Conservation (phyloP, 2,329 filamentous ascomycete species). For the Curvularia lunata region DNA sequence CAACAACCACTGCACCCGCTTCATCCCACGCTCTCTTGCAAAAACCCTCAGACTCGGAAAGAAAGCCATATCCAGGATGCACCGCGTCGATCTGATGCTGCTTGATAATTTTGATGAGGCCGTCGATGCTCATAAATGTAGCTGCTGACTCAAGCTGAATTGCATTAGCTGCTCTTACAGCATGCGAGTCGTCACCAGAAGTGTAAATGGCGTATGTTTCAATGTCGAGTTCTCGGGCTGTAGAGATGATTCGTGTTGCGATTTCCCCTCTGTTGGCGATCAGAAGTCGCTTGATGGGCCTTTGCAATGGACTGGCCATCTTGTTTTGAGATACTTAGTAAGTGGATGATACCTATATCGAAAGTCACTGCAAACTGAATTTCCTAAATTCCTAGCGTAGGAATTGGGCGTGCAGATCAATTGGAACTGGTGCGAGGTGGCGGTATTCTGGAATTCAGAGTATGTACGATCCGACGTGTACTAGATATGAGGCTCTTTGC, state of each 20-base stretch:
- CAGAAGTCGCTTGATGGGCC: constrained; percentile 58
- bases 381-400: too few species aligned
- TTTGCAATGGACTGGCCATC: constrained; percentile 34
- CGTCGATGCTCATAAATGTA: constrained; percentile 60
- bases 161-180: constrained; percentile 58
- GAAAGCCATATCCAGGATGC: constrained; percentile 69
- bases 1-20: constrained; percentile 57
- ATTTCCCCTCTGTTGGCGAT: constrained; percentile 69
- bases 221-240: constrained; percentile 64
- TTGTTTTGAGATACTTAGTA: neutral
- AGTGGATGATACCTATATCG: neutral
- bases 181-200: constrained; percentile 62
- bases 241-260: constrained; percentile 64
- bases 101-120: constrained; percentile 56
- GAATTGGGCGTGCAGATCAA: neutral
- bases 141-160: constrained; percentile 59
- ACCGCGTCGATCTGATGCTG: constrained; percentile 61
- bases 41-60: constrained; percentile 63
- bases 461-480: neutral
- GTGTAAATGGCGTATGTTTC: constrained; percentile 65
- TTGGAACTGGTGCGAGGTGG: neutral
- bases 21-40: constrained; percentile 58
- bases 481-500: neutral
- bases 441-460: neutral
- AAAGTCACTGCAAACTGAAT: neutral